Evolutionary conservation across 2,329 filamentous ascomycete genomes (phyloP).

Genomic region (Exophiala xenobiotica): DNA sequence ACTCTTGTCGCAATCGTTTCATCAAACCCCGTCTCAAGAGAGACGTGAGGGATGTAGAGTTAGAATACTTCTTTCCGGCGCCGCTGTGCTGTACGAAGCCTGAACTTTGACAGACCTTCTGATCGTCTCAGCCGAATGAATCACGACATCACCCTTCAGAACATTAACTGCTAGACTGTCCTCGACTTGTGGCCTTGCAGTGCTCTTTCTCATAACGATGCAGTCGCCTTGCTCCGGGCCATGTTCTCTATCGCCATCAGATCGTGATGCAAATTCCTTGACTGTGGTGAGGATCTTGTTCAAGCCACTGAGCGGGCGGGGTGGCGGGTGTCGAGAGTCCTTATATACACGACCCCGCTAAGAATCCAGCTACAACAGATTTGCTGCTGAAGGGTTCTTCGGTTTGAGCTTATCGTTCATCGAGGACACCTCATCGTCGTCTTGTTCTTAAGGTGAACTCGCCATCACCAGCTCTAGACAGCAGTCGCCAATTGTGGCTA

Average conservation of each 20-base stretch:
- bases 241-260: slow-evolving; percentile 17
- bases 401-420: too few relatives aligned
- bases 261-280: slow-evolving; percentile 20
- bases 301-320: slow-evolving; percentile 14
- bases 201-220: slow-evolving; percentile 15
- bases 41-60: too few relatives aligned
- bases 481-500: too few relatives aligned
- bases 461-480: too few relatives aligned
- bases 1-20: neutral
- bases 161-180: neutral
- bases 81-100: too few relatives aligned
- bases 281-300: slow-evolving; percentile 14
- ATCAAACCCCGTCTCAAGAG: too few relatives aligned
- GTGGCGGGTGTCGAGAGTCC: slow-evolving; percentile 15
- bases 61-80: too few relatives aligned
- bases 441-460: too few relatives aligned
- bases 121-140: too few relatives aligned
- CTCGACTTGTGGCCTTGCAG: neutral
- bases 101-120: too few relatives aligned
- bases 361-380: neutral
- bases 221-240: slow-evolving; percentile 11
- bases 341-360: slow-evolving; percentile 1
- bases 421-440: too few relatives aligned
- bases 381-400: neutral
- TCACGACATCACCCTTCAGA: neutral